These are phyloP conservation scores for Balakata baccata DNA, from an alignment of 345 rosid genomes.

Conservation along the genomic window DNA sequence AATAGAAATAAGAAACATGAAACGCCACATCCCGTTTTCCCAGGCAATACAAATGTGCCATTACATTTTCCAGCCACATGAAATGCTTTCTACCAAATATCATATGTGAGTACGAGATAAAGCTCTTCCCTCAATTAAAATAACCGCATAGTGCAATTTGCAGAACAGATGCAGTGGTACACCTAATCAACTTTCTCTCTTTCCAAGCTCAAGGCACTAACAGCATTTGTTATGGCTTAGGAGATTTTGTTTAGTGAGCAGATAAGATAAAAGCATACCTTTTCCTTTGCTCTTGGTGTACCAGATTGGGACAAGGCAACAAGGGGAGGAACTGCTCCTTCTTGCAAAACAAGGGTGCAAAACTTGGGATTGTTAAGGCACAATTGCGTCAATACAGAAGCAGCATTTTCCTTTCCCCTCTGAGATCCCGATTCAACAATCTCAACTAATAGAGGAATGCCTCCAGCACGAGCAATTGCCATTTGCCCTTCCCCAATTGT, in stretches of 20 bases:
- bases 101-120: no score
- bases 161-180: no score
- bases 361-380: conserved; percentile 76
- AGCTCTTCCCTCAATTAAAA: no score
- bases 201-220: no score
- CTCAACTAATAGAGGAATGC: conserved; percentile 75
- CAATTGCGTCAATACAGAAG: conserved; percentile 73
- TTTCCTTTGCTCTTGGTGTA: conserved; percentile 90
- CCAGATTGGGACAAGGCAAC: conserved; percentile 92
- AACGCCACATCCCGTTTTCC: background rate
- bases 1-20: background rate
- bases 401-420: conserved; percentile 91
- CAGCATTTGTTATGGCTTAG: no score
- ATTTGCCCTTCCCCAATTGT: conserved; percentile 73
- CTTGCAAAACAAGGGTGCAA: conserved; percentile 85
- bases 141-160: no score
- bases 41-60: background rate
- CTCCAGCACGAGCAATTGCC: conserved; percentile 69
- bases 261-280: conserved; percentile 44
- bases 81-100: background rate
- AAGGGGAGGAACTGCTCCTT: conserved; percentile 95
- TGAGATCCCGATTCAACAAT: conserved; percentile 76
- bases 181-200: no score
- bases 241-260: background rate
- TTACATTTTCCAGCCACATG: background rate